Evolutionary conservation across 192 early-diverging fungal species (phyloP).

Genomic region (Phlyctochytrium planicorne): DNA sequence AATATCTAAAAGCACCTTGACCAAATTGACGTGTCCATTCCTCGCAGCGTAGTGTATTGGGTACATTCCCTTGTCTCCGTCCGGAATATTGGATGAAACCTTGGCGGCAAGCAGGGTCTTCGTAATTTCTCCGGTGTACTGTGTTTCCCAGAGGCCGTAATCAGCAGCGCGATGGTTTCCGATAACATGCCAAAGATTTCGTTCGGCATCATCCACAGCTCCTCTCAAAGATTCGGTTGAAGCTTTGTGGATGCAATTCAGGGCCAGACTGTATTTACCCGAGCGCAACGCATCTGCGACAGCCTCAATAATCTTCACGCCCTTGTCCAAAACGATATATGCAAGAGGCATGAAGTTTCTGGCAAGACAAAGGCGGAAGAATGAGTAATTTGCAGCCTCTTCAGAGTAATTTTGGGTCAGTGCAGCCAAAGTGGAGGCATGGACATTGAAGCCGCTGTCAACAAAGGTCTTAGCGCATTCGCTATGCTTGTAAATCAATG

Average conservation of each 20-base stretch:
- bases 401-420: conserved; percentile 15
- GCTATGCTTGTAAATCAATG: conserved; percentile 36
- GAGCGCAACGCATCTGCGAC: conserved; percentile 36
- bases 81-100: conserved; percentile 19
- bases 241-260: conserved; percentile 32
- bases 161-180: conserved; percentile 38
- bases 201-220: neutral
- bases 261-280: conserved; percentile 52
- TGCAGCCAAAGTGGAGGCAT: too few species aligned
- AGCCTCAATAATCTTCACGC: conserved; percentile 30
- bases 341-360: conserved; percentile 46
- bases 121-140: conserved; percentile 40
- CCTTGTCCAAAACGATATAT: conserved; percentile 50
- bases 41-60: conserved; percentile 55
- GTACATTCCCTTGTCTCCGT: conserved; percentile 27
- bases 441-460: too few species aligned
- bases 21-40: conserved; percentile 26
- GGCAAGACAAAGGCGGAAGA: conserved; percentile 39
- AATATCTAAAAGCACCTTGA: conserved; percentile 26
- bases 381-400: neutral
- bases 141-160: conserved; percentile 36
- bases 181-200: conserved; percentile 45
- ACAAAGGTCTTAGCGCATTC: too few species aligned
- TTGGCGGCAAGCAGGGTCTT: conserved; percentile 15
- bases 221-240: conserved; percentile 4